Base-by-base conservation (phyloP, 495 filamentous ascomycete genomes). In the Trichoderma parareesei region DNA sequence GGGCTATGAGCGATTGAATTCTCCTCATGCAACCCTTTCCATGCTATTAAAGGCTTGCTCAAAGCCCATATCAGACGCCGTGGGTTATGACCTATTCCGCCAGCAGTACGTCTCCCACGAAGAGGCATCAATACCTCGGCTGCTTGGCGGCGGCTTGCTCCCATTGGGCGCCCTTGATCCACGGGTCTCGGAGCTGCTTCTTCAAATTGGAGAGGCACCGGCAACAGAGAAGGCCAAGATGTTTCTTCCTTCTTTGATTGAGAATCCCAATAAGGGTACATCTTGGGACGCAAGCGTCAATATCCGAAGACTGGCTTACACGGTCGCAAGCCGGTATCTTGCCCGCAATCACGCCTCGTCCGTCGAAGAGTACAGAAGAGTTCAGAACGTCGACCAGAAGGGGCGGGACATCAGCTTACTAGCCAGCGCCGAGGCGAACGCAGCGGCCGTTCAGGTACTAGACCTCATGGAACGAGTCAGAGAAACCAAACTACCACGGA, bases 261-360 rank as follows among this genome's bases (percentile, higher is more conserved):
- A 90, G 65, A 85, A 81, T 65, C 82, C 82, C 43, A 62, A 75
- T 6, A 78, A 84, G 44, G 78, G 79, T 44, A 89, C 84, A 66
- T 85, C 86, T 4, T 93, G 90, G 90, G 78, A 78, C 63, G 67
- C 78, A 13, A 87, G 86, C 62, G 79, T 78, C 14, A 33, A 60
- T 0, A 71, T 84, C 40, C 77, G 89, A 18, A 70, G 74, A 27
- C 68, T 91, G 35, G 87, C 80, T 1, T 92, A 91, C 67, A 80
- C 81, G 0, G 60, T 85, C 42, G 48, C 33, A 13, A 9, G 4
- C 48, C 60, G 18, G 59, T 71, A 43, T 62, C 38, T 63, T 44
- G 16, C 1, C 3, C 8, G n/a, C 13, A 3, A 10, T 7, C 27
- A n/a, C 16, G 9, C 42, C 9, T 35, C 35, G 1, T 53, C 62